phyloP scores from a whole-genome alignment of 2,329 filamentous ascomycete species.

The Fusarium austroafricanum region DNA sequence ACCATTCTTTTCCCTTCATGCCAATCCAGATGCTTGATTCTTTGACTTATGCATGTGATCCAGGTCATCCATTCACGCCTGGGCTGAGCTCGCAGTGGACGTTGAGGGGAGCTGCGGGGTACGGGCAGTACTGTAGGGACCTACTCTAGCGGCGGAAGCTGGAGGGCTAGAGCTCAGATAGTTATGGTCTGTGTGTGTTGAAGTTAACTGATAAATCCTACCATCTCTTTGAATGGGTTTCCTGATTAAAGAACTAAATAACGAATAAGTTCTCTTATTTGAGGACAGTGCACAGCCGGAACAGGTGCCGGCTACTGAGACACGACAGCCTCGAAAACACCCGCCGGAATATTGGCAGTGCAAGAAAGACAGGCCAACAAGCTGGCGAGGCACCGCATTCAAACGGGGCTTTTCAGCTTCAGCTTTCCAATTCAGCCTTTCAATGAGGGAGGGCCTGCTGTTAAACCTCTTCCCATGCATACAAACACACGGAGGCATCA shows the following conservation, averaged over 20 bases:
- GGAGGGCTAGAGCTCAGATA: not conserved
- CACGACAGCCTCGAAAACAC: not conserved
- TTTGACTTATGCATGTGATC: conserved; percentile 26
- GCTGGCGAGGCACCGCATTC: conserved; percentile 4
- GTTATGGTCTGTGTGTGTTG: not conserved
- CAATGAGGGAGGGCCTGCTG: not conserved
- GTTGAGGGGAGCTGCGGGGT: conserved; percentile 32
- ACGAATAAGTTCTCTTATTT: not conserved
- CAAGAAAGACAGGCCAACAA: not conserved
- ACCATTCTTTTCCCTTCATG: not conserved
- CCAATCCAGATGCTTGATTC: not conserved
- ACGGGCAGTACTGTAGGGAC: conserved; percentile 7
- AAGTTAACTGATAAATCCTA: not conserved
- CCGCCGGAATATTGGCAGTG: conserved; percentile 6
- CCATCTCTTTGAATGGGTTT: not conserved
- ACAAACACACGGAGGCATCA: not conserved
- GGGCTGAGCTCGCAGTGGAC: not conserved
- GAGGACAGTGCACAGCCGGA: not conserved
- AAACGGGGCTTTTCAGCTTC: conserved; percentile 1
- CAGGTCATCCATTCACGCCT: not conserved
- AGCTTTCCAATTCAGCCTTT: not conserved
- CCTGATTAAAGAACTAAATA: not conserved
- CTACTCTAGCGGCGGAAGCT: conserved; percentile 4
- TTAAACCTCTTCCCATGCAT: no score
- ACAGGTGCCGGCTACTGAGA: not conserved